Conservation (phyloP, 2,329 filamentous ascomycete species). For the Penicillium verrucosum region DNA sequence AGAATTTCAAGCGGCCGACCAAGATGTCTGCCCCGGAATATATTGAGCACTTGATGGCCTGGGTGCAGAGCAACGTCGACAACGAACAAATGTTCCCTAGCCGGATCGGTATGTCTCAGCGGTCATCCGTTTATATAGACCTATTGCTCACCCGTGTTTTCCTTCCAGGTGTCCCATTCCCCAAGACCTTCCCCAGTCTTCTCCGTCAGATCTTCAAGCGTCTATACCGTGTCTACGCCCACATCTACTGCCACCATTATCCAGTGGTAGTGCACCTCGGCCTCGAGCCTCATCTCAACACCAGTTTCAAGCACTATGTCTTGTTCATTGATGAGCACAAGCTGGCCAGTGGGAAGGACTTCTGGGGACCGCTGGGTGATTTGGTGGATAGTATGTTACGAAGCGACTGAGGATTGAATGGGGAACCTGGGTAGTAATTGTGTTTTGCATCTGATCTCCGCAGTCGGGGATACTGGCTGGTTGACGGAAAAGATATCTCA, state of each 20-base stretch:
- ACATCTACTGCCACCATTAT: constrained; percentile 99
- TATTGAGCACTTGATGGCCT: constrained; percentile 95
- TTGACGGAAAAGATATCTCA: constrained; percentile 8
- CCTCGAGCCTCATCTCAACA: constrained; percentile 95
- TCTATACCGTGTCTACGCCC: constrained; percentile 96
- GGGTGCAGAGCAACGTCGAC: constrained; percentile 93
- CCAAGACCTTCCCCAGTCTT: constrained; percentile 82
- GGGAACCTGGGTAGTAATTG: background rate
- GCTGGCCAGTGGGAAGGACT: constrained; percentile 89
- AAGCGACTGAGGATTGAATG: constrained; percentile 64
- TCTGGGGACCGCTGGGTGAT: constrained; percentile 93
- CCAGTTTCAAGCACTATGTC: constrained; percentile 99
- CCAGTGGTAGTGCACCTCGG: constrained; percentile 92
- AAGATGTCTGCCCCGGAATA: constrained; percentile 98
- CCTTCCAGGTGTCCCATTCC: constrained; percentile 76
- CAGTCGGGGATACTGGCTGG: constrained; percentile 2
- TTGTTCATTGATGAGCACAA: constrained; percentile 97
- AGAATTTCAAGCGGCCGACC: constrained; percentile 90
- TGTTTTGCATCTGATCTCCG: constrained; percentile 7
- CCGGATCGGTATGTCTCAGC: constrained; percentile 64
- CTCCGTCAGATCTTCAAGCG: constrained; percentile 98
- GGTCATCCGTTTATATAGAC: background rate
- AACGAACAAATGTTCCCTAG: constrained; percentile 95
- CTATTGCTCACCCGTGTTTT: constrained; percentile 13
- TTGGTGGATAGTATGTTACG: constrained; percentile 96